phyloP scores from a whole-genome alignment of 257 asterid genomes.

The Dorcoceras hygrometricum region DNA sequence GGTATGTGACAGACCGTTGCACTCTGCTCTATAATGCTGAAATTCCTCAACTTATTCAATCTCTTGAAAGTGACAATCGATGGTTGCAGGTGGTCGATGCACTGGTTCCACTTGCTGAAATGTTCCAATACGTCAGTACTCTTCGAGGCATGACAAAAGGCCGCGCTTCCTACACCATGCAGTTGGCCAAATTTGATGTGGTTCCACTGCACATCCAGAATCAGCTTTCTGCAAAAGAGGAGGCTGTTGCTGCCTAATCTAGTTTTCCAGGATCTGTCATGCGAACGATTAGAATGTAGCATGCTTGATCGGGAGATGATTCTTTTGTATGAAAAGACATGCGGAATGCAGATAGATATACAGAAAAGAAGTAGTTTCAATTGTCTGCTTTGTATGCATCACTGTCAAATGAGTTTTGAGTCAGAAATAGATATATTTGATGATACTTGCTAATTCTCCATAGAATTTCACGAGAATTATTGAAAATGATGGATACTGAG shows the following conservation, averaged over 20 bases:
- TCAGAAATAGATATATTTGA: too few species aligned
- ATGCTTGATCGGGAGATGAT: constrained; percentile 14
- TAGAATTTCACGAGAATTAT: too few species aligned
- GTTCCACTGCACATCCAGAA: constrained; percentile 97
- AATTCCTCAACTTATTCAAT: not conserved
- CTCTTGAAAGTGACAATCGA: not conserved
- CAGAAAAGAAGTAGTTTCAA: constrained; percentile 14
- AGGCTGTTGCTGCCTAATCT: constrained; percentile 62
- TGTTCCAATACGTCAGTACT: constrained; percentile 95
- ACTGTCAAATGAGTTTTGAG: constrained; percentile 24
- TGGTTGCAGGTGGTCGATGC: constrained; percentile 81
- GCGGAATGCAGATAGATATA: constrained; percentile 9
- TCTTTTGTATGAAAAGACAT: constrained; percentile 25
- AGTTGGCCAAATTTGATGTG: constrained; percentile 86
- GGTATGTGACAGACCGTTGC: constrained; percentile 37
- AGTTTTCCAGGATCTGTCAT: not conserved
- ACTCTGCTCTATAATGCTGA: not conserved
- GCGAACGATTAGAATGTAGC: not conserved
- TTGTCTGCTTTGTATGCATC: constrained; percentile 22
- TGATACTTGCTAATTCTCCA: too few species aligned
- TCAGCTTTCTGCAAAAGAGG: constrained; percentile 76
- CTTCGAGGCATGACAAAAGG: constrained; percentile 95
- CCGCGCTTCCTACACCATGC: constrained; percentile 95
- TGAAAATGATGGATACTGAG: too few species aligned
- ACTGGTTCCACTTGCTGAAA: constrained; percentile 89